Percentiles rank a stretch among this genome's conserved stretches.
Evolutionary conservation across 805 yeast genomes (phyloP).

Genomic region (Ogataea chonburiensis): DNA sequence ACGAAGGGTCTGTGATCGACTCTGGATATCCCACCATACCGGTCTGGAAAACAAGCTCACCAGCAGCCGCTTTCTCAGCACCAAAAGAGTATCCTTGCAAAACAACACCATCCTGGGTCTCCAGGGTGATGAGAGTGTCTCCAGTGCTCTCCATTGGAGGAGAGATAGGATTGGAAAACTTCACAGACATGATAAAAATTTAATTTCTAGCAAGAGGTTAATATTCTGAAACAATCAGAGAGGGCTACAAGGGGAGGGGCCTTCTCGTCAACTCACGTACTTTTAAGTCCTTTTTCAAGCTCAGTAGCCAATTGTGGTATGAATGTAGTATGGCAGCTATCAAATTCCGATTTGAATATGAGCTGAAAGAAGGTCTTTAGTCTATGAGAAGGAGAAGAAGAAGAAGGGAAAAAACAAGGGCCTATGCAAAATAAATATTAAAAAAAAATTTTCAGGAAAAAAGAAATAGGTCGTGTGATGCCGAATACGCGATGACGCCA

Average conservation of each 20-base stretch:
- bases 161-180: constrained; percentile 77
- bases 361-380: constrained; percentile 32
- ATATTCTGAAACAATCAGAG: constrained; percentile 3
- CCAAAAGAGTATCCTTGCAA: constrained; percentile 97
- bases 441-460: constrained; percentile 11
- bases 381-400: constrained; percentile 40
- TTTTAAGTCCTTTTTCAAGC: constrained; percentile 13
- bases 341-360: constrained; percentile 16
- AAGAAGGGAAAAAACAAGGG: constrained; percentile 28
- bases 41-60: constrained; percentile 98
- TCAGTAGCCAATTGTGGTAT: constrained; percentile 10
- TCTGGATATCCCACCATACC: constrained; percentile 99
- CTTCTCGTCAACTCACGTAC: constrained; percentile 15
- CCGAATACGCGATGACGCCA: not conserved
- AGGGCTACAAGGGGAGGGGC: constrained; percentile 2
- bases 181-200: constrained; percentile 34
- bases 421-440: constrained; percentile 10
- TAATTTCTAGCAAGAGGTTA: constrained; percentile 4
- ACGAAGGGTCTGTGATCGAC: constrained; percentile 96
- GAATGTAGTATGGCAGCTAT: constrained; percentile 13
- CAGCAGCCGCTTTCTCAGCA: constrained; percentile 84
- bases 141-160: constrained; percentile 86
- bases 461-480: constrained; percentile 13
- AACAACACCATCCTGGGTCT: constrained; percentile 80
- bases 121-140: constrained; percentile 82